phyloP scores from a whole-genome alignment of 2,329 filamentous ascomycete genomes.

The Phialophora expanda region DNA sequence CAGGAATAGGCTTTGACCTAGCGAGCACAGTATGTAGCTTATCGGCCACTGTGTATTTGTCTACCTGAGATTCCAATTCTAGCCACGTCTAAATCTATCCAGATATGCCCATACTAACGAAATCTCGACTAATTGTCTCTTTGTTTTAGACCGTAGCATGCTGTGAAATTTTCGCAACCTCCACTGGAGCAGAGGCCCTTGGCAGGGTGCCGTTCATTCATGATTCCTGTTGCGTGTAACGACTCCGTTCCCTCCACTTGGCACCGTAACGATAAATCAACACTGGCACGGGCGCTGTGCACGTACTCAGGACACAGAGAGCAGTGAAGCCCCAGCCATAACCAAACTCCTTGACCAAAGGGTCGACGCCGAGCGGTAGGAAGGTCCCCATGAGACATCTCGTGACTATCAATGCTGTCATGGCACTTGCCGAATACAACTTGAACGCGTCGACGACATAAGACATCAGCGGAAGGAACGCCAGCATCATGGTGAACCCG shows the following conservation, averaged over 20 bases:
- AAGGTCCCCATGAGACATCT: constrained; percentile 40
- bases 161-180: neutral
- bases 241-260: constrained; percentile 32
- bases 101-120: neutral
- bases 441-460: constrained; percentile 41
- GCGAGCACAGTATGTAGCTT: no score
- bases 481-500: constrained; percentile 33
- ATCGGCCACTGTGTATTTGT: no score
- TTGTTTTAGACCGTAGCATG: neutral
- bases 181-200: neutral
- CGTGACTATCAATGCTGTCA: constrained; percentile 39
- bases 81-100: neutral
- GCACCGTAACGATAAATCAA: constrained; percentile 34
- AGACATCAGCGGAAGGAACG: constrained; percentile 35
- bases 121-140: neutral
- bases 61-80: neutral
- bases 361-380: constrained; percentile 36
- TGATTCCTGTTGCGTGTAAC: constrained; percentile 33
- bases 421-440: constrained; percentile 51
- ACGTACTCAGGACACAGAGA: constrained; percentile 31
- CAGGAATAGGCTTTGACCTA: no score
- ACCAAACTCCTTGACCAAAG: constrained; percentile 36
- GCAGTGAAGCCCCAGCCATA: constrained; percentile 39
- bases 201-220: neutral
- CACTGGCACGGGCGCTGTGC: constrained; percentile 35